Conservation (phyloP, 257 asterid species). For the Solanum habrochaites region DNA sequence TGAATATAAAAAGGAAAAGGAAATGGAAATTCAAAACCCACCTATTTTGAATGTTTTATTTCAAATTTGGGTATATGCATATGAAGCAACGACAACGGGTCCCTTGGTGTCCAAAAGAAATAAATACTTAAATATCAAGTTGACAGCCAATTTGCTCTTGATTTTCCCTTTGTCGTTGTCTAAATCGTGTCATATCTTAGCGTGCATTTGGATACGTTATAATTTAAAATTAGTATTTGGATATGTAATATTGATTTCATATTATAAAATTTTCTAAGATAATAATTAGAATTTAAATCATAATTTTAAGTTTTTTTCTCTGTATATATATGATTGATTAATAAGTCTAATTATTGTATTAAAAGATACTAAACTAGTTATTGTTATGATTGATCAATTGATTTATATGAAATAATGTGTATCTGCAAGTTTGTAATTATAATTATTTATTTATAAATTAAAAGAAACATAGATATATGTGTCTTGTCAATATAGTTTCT, state of each 20-base stretch:
- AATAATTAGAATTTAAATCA: no score
- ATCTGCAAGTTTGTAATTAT: no score
- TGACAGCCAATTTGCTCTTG: background rate
- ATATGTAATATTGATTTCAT: no score
- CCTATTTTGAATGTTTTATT: background rate
- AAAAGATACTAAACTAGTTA: no score
- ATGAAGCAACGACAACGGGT: background rate
- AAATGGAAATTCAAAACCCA: background rate
- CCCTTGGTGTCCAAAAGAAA: background rate
- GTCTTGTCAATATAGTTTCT: background rate
- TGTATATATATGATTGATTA: background rate
- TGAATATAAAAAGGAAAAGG: background rate
- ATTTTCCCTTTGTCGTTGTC: background rate
- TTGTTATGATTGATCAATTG: no score
- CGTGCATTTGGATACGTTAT: background rate
- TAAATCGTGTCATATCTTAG: background rate
- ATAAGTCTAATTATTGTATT: background rate
- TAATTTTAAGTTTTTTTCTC: no score
- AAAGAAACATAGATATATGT: background rate
- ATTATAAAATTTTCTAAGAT: no score
- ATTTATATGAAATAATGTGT: no score
- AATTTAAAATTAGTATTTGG: no score
- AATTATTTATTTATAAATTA: no score
- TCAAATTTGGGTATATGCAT: background rate
- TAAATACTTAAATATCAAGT: background rate